Percentiles rank a stretch among this genome's conserved stretches.
Conservation (phyloP, 192 early-diverging fungal species). For the Linnemannia schmuckeri region DNA sequence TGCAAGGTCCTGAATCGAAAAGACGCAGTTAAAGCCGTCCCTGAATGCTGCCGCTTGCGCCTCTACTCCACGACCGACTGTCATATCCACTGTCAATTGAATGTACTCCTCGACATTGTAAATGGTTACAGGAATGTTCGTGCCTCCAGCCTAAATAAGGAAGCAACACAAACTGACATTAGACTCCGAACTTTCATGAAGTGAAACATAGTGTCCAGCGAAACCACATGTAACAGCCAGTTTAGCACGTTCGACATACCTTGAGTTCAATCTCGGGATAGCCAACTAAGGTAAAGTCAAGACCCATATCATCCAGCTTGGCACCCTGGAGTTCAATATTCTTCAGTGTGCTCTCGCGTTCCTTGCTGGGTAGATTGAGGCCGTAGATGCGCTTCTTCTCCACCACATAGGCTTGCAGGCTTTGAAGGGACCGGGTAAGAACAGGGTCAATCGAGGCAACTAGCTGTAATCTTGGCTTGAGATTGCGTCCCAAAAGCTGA, state of each 20-base stretch:
- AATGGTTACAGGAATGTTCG: constrained; percentile 79
- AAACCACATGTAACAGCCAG: not conserved
- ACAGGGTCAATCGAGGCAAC: constrained; percentile 73
- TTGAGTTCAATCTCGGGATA: constrained; percentile 78
- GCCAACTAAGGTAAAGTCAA: constrained; percentile 93
- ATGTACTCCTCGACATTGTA: constrained; percentile 88
- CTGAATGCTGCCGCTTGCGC: constrained; percentile 84
- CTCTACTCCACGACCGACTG: constrained; percentile 73
- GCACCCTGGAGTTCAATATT: constrained; percentile 66
- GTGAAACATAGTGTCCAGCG: not conserved
- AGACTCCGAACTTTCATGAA: not conserved
- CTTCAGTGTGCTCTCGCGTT: constrained; percentile 58
- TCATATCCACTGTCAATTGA: constrained; percentile 71
- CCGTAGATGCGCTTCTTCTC: constrained; percentile 71
- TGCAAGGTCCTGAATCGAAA: constrained; percentile 76
- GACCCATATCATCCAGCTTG: constrained; percentile 74
- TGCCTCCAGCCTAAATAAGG: constrained; percentile 62
- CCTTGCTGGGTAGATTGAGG: constrained; percentile 59
- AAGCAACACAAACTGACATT: not conserved
- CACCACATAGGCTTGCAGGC: constrained; percentile 74
- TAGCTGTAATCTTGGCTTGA: constrained; percentile 24
- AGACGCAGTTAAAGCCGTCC: constrained; percentile 85
- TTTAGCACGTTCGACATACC: constrained; percentile 15
- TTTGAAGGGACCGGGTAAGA: constrained; percentile 75
- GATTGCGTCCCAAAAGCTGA: constrained; percentile 67